A percentile compares a stretch with the other conserved stretches of the same genome.
These are phyloP conservation scores for Botrytis cinerea DNA, from an alignment of 2,329 filamentous ascomycete genomes.

Conservation along the genomic window DNA sequence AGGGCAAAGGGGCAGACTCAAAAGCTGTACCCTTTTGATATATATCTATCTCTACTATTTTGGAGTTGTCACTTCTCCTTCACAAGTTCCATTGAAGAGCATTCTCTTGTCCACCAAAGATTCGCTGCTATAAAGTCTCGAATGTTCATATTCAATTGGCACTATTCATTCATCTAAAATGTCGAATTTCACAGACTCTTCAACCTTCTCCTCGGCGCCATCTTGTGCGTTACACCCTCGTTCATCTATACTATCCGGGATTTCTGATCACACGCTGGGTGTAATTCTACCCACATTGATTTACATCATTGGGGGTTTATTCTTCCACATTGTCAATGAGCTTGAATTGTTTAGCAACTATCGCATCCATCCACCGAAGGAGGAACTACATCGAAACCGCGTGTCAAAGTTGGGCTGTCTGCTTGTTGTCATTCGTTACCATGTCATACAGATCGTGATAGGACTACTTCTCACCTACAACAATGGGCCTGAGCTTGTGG, in stretches of 20 bases:
- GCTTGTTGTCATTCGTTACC: slow-evolving; percentile 19
- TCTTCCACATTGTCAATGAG: slow-evolving; percentile 10
- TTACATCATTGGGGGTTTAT: slow-evolving; percentile 7
- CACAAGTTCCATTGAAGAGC: background rate
- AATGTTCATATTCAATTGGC: background rate
- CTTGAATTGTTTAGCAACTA: slow-evolving; percentile 12
- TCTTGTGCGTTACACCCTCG: background rate
- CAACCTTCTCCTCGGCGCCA: background rate
- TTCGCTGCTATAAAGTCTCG: background rate
- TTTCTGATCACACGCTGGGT: slow-evolving; percentile 13
- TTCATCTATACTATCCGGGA: background rate
- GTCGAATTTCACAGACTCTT: background rate
- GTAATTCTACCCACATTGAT: slow-evolving; percentile 16
- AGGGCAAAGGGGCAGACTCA: background rate
- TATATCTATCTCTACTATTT: background rate
- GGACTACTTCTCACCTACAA: slow-evolving; percentile 18
- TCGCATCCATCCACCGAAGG: slow-evolving; percentile 16
- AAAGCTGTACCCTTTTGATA: background rate
- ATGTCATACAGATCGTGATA: slow-evolving; percentile 14
- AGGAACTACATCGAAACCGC: slow-evolving; percentile 20
- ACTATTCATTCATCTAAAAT: background rate
- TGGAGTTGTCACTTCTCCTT: background rate
- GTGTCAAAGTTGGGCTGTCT: slow-evolving; percentile 17
- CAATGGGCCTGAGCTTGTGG: slow-evolving; percentile 6
- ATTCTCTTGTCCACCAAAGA: background rate